phyloP scores from a whole-genome alignment of 2,329 filamentous ascomycete genomes.

The Fusarium algeriense region DNA sequence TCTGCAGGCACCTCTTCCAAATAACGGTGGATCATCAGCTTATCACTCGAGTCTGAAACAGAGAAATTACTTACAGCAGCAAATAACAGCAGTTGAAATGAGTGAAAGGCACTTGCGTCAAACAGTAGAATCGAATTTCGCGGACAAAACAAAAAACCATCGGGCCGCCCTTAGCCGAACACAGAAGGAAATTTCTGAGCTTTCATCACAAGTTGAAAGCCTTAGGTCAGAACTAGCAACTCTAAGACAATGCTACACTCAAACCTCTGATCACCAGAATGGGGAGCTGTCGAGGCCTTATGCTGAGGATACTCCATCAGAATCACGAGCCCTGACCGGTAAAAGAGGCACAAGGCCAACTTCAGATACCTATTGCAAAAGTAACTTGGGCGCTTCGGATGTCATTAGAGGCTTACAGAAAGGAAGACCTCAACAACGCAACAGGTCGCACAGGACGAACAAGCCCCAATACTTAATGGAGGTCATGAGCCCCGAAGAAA shows the following conservation, averaged over 20 bases:
- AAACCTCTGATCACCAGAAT: not conserved
- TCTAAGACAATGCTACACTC: not conserved
- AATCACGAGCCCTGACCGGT: no score
- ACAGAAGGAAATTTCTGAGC: no score
- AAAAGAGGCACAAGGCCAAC: no score
- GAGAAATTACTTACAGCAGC: not conserved
- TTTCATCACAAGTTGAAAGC: not conserved
- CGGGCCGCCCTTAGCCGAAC: no score
- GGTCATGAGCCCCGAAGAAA: not conserved
- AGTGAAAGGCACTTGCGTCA: not conserved
- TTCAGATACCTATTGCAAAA: no score
- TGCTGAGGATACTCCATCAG: not conserved
- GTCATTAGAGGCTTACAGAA: not conserved
- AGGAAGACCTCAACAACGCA: not conserved
- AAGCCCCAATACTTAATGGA: not conserved
- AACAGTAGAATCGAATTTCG: not conserved
- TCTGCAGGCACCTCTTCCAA: not conserved
- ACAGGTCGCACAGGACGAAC: not conserved
- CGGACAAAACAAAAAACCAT: no score
- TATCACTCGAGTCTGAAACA: not conserved
- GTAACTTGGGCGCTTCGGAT: not conserved
- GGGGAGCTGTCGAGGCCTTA: no score
- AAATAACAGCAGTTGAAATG: not conserved
- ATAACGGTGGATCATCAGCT: not conserved
- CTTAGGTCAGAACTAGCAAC: not conserved